Percentiles rank a stretch among this genome's conserved stretches.
phyloP scores from a whole-genome alignment of 73 alveolate genomes.

The Paramecium sonneborni region DNA sequence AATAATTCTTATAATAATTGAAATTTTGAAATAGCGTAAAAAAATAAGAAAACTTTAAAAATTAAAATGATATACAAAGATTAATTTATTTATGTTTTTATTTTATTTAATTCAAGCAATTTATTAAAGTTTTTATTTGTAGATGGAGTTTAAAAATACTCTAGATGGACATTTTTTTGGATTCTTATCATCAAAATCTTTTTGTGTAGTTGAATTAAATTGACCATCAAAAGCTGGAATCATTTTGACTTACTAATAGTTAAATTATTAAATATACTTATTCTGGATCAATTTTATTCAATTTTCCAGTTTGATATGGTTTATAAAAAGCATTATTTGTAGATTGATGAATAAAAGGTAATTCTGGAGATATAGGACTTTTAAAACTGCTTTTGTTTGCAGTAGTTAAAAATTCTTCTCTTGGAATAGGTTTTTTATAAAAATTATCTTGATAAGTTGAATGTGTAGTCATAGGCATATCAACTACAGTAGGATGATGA shows the following conservation, averaged over 20 bases:
- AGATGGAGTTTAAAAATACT: not conserved
- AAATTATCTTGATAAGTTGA: slow-evolving; percentile 37
- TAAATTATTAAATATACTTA: not conserved
- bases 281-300: not conserved
- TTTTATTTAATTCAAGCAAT: not conserved
- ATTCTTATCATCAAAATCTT: slow-evolving; percentile 28
- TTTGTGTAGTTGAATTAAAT: slow-evolving; percentile 14
- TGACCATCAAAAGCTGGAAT: slow-evolving; percentile 21
- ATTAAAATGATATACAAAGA: not conserved
- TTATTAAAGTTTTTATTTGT: not conserved
- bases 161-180: slow-evolving; percentile 52
- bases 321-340: slow-evolving; percentile 4
- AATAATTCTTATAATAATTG: not conserved
- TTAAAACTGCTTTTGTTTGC: slow-evolving; percentile 13
- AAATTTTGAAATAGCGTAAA: not conserved
- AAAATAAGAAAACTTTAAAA: slow-evolving; percentile 28
- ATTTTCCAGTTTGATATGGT: slow-evolving; percentile 21
- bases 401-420: not conserved
- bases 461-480: not conserved
- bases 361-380: slow-evolving; percentile 35
- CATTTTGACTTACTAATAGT: not conserved
- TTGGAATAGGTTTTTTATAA: slow-evolving; percentile 31
- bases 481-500: slow-evolving; percentile 44
- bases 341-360: slow-evolving; percentile 38
- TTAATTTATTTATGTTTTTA: not conserved